Evolutionary conservation across 805 yeast genomes (phyloP).

Genomic region (Teunomyces gatunensis): DNA sequence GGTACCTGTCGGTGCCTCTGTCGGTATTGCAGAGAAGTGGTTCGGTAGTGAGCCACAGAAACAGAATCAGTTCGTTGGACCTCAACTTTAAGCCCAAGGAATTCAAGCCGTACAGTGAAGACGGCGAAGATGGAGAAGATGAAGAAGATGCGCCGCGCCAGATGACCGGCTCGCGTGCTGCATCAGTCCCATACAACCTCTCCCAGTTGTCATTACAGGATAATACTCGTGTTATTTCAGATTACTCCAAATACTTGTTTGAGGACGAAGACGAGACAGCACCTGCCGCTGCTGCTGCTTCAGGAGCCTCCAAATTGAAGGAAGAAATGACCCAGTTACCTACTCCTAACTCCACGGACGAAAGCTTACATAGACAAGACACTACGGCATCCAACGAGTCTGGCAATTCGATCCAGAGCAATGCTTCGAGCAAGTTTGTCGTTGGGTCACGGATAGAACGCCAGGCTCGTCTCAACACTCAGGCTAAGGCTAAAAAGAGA

Average conservation of each 20-base stretch:
- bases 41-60: constrained; percentile 2
- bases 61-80: constrained; percentile 20
- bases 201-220: constrained; percentile 14
- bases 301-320: background rate
- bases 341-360: constrained; percentile 13
- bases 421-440: constrained; percentile 23
- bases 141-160: background rate
- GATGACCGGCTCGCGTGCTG: background rate
- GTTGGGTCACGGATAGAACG: background rate
- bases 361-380: constrained; percentile 9
- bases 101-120: constrained; percentile 6
- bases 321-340: constrained; percentile 12
- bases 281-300: background rate
- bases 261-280: constrained; percentile 7
- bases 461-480: background rate
- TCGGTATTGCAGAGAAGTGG: constrained; percentile 6
- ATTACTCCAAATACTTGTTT: constrained; percentile 22
- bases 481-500: constrained; percentile 1
- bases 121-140: constrained; percentile 8
- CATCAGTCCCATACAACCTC: constrained; percentile 14
- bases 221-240: constrained; percentile 24
- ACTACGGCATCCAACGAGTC: constrained; percentile 15
- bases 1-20: constrained; percentile 38
- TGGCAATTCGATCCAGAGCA: constrained; percentile 31
- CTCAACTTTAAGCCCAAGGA: constrained; percentile 16